Evolutionary conservation across 805 yeast species (phyloP).

Genomic region (Cyberlindnera japonica): DNA sequence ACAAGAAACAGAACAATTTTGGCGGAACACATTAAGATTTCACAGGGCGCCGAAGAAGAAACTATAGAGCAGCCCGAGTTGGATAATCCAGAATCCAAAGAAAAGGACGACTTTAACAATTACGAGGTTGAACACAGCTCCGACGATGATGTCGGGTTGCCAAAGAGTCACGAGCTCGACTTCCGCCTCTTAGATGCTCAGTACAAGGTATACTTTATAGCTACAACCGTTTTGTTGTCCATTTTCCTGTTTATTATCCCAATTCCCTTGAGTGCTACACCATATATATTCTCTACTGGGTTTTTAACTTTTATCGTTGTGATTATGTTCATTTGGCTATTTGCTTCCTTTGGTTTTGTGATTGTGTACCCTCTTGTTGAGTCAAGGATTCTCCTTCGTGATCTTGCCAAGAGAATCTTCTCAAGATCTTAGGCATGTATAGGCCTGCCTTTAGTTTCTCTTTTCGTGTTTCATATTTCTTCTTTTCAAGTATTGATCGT

Average conservation of each 20-base stretch:
- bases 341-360: constrained; percentile 31
- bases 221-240: constrained; percentile 24
- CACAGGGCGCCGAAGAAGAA: neutral
- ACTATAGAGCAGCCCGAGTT: neutral
- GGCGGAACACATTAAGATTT: constrained; percentile 13
- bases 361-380: constrained; percentile 32
- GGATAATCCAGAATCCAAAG: neutral
- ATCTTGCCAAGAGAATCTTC: neutral
- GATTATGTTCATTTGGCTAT: constrained; percentile 34
- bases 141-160: constrained; percentile 21
- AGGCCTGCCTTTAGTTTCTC: no score
- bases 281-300: constrained; percentile 32
- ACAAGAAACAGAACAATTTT: constrained; percentile 35
- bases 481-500: no score
- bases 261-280: constrained; percentile 32
- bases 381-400: constrained; percentile 19
- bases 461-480: no score
- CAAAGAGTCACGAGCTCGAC: constrained; percentile 27
- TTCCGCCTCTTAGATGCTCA: constrained; percentile 28
- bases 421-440: neutral
- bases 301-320: constrained; percentile 33
- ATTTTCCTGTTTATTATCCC: constrained; percentile 33
- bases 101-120: no score
- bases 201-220: constrained; percentile 29
- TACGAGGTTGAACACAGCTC: constrained; percentile 2